Percentiles rank a stretch among this genome's conserved stretches.
Evolutionary conservation across 2,329 filamentous ascomycete genomes (phyloP).

Genomic region (Microsporum canis): DNA sequence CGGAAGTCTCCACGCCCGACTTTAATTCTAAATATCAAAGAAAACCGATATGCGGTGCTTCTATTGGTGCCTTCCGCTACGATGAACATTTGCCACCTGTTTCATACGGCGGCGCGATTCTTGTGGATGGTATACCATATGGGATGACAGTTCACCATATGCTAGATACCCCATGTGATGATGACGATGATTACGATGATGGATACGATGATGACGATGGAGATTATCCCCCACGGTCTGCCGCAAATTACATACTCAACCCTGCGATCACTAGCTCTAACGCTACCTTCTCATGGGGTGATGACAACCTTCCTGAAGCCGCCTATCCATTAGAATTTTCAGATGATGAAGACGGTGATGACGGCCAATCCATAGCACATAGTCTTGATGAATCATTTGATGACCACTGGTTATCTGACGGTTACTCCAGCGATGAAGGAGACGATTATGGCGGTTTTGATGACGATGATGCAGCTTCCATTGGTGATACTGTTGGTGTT

Average conservation of each 20-base stretch:
- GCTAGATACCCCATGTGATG: conserved; percentile 57
- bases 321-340: conserved; percentile 41
- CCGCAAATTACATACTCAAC: conserved; percentile 24
- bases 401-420: conserved; percentile 37
- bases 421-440: conserved; percentile 43
- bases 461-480: conserved; percentile 46
- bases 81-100: conserved; percentile 80
- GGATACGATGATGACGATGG: conserved; percentile 30
- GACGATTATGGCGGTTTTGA: conserved; percentile 38
- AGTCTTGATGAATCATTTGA: conserved; percentile 30
- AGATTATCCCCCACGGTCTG: conserved; percentile 34
- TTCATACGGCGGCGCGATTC: conserved; percentile 75
- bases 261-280: conserved; percentile 18
- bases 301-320: conserved; percentile 29
- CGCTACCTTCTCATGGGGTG: conserved; percentile 28
- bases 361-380: conserved; percentile 29
- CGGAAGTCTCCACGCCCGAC: conserved; percentile 22
- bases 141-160: conserved; percentile 98
- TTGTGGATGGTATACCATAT: conserved; percentile 73
- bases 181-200: conserved; percentile 36
- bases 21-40: conserved; percentile 67
- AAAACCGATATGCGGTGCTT: conserved; percentile 71
- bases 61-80: conserved; percentile 81
- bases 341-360: conserved; percentile 37
- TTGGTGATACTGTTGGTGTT: conserved; percentile 68